Evolutionary conservation across 2,329 filamentous ascomycete genomes (phyloP).

Genomic region (Coniochaeta pulveracea): DNA sequence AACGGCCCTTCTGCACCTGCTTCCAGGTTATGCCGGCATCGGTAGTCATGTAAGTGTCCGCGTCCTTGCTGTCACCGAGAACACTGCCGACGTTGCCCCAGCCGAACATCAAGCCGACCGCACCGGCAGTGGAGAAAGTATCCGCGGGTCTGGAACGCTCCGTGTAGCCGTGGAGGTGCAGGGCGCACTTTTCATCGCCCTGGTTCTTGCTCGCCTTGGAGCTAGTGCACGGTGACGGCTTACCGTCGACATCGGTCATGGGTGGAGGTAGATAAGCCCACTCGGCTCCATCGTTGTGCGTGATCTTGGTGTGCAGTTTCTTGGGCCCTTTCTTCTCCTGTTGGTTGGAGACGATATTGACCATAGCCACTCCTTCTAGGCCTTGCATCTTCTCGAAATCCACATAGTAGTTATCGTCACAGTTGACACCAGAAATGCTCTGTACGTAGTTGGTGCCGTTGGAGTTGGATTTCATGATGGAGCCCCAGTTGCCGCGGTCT

Average conservation of each 20-base stretch:
- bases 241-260: slow-evolving; percentile 55
- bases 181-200: slow-evolving; percentile 58
- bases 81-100: slow-evolving; percentile 77
- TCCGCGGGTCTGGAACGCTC: slow-evolving; percentile 73
- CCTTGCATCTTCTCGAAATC: slow-evolving; percentile 95
- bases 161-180: slow-evolving; percentile 94
- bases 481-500: slow-evolving; percentile 60
- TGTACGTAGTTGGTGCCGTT: slow-evolving; percentile 93
- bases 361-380: slow-evolving; percentile 78
- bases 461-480: slow-evolving; percentile 95
- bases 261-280: slow-evolving; percentile 75
- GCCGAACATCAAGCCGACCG: slow-evolving; percentile 82
- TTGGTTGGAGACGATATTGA: slow-evolving; percentile 73
- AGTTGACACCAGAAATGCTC: slow-evolving; percentile 71
- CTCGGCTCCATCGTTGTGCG: slow-evolving; percentile 87
- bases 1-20: slow-evolving; percentile 74
- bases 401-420: slow-evolving; percentile 65
- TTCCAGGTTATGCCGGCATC: slow-evolving; percentile 90
- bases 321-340: slow-evolving; percentile 58
- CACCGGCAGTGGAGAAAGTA: slow-evolving; percentile 79
- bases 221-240: slow-evolving; percentile 57
- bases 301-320: slow-evolving; percentile 80
- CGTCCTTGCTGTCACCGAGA: slow-evolving; percentile 56
- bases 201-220: slow-evolving; percentile 17
- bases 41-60: slow-evolving; percentile 80